Base-by-base conservation (phyloP, 192 early-diverging fungal species). In the Backusella westeae region DNA sequence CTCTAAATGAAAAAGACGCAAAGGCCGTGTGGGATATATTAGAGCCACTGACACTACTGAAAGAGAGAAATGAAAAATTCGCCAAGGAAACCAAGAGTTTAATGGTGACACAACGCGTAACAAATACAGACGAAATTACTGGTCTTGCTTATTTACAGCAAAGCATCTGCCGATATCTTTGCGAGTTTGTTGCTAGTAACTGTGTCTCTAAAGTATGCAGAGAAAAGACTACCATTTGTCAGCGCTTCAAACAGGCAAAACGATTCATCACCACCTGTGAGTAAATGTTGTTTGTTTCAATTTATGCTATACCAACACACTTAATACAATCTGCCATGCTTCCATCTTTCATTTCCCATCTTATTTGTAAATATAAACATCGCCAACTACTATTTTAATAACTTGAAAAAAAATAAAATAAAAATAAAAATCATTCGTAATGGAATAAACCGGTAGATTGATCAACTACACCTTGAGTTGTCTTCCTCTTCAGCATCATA, bases 1-100 rank as follows among this genome's bases (percentile, higher is more conserved):
- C 68, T 5, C 34, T 69, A 35, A 39, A 39, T 34, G 70, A 71
- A 44, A 71, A 71, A 71, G 42, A 71, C 6, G 44, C 70, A 46
- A 44, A 49, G 17, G 42, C 39, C 0, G 70, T 71, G 4, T 71
- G 70, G 70, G 39, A 39, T 49, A 46, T 71, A 32, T 71, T 71
- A 9, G 70, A 71, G 26, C 70, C 70, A 46, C 41, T 71, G 0
- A 49, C 44, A 3, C n/a, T 49, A 19, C 7, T 71, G 39, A 71
- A 46, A 6, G 42, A 71, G 39, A 71, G 70, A 71, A 71, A 71
- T 46, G 44, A 44, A 29, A 71, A 71, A 44, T 8, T 32, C 2
- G 70, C 39, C 26, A 39, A 46, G 35, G 39, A 71, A 70, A 38
- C 21, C 56, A 23, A 70, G 21, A 26, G 44, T n/a, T 26, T 10